A percentile compares a stretch with the other conserved stretches of the same genome.
Evolutionary conservation across 345 rosid species (phyloP).

Genomic region (Raphanus raphanistrum): DNA sequence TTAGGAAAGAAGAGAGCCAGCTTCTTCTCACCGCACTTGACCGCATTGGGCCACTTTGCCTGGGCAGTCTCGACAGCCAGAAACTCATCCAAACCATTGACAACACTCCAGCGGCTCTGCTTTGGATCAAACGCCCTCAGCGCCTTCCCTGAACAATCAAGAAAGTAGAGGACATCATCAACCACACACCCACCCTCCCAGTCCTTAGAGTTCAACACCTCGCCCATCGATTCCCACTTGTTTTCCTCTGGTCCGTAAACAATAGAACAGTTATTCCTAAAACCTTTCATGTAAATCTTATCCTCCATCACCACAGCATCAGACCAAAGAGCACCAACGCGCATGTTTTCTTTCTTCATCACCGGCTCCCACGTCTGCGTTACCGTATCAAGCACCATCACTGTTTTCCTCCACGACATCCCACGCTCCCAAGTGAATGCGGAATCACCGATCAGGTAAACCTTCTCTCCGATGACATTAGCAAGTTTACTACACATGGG

Average conservation of each 20-base stretch:
- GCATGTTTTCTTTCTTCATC: not conserved
- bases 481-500: not conserved
- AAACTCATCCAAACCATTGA: not conserved
- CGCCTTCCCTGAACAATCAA: not conserved
- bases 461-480: not conserved
- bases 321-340: not conserved
- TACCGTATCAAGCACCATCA: not conserved
- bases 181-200: not conserved
- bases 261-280: not conserved
- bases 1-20: not conserved
- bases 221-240: not conserved
- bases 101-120: not conserved
- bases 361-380: not conserved
- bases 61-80: not conserved
- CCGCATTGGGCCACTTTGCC: not conserved
- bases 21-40: not conserved
- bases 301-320: not conserved
- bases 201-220: not conserved
- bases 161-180: not conserved
- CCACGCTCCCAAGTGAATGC: too few species aligned
- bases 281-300: not conserved
- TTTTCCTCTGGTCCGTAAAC: not conserved
- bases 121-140: not conserved
- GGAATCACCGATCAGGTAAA: not conserved
- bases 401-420: not conserved